These are phyloP conservation scores for Microbotryum scabiosae DNA, from an alignment of 1,284 basidiomycete species.

Conservation along the genomic window DNA sequence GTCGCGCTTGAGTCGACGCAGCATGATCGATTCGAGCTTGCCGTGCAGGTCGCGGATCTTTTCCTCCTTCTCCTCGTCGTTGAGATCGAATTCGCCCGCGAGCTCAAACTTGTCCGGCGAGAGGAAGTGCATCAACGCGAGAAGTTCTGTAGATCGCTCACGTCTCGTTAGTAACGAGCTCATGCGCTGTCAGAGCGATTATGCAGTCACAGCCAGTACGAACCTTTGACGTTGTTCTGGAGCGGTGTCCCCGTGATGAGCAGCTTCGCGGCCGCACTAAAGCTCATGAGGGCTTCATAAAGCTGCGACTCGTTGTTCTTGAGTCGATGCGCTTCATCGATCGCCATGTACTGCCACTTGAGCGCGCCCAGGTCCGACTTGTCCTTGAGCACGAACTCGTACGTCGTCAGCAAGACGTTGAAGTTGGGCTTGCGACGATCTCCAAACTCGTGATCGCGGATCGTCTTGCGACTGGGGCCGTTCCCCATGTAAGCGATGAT, in stretches of 20 bases:
- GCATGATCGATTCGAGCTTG: slow-evolving; percentile 90
- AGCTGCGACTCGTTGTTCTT: slow-evolving; percentile 97
- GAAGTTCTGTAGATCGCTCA: slow-evolving; percentile 56
- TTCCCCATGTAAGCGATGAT: slow-evolving; percentile 96
- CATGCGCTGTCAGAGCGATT: background rate
- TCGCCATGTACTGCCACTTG: slow-evolving; percentile 94
- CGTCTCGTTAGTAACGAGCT: background rate
- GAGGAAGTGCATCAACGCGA: slow-evolving; percentile 96
- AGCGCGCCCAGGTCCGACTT: slow-evolving; percentile 79
- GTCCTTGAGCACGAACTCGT: slow-evolving; percentile 92
- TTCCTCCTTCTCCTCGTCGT: slow-evolving; percentile 75
- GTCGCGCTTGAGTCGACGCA: slow-evolving; percentile 89
- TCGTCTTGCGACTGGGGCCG: slow-evolving; percentile 76
- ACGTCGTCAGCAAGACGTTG: slow-evolving; percentile 95
- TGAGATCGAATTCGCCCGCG: slow-evolving; percentile 81
- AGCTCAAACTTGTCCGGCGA: slow-evolving; percentile 96
- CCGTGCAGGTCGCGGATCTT: slow-evolving; percentile 93
- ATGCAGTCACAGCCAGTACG: background rate
- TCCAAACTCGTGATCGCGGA: slow-evolving; percentile 88
- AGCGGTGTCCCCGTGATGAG: slow-evolving; percentile 97
- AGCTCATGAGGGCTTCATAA: slow-evolving; percentile 85
- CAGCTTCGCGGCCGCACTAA: slow-evolving; percentile 81
- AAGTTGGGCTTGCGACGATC: slow-evolving; percentile 72
- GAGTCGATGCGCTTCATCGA: slow-evolving; percentile 96
- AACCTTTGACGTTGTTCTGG: slow-evolving; percentile 98